phyloP scores from a whole-genome alignment of 192 early-diverging fungal genomes.

The Rhizoclosmatium sp. region DNA sequence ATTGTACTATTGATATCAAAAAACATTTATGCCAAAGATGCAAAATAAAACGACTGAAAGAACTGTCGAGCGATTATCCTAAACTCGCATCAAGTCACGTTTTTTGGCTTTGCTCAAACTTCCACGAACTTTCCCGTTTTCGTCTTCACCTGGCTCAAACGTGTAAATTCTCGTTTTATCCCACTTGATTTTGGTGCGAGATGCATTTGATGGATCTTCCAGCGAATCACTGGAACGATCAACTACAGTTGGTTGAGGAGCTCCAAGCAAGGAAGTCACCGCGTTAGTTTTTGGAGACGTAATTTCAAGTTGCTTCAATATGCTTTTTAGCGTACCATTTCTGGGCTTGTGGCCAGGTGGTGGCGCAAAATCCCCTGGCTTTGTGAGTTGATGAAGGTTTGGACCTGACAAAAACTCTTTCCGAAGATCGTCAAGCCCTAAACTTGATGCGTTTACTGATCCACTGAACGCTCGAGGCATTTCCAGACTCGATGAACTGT shows the following conservation, averaged over 20 bases:
- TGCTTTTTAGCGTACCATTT: conserved; percentile 1
- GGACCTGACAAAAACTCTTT: conserved; percentile 21
- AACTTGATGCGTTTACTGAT: background rate
- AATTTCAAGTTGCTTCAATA: background rate
- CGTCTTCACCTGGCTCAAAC: conserved; percentile 18
- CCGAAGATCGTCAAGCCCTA: conserved; percentile 10
- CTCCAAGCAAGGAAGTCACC: no score
- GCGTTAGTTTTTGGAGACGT: no score
- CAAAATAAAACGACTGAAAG: no score
- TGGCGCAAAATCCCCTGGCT: background rate
- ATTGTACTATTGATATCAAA: no score
- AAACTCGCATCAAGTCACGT: conserved; percentile 27
- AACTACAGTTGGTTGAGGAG: background rate
- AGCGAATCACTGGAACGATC: background rate
- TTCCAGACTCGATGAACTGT: conserved; percentile 1
- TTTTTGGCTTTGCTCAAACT: conserved; percentile 18
- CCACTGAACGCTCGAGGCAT: background rate
- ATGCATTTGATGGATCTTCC: background rate
- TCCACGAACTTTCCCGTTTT: background rate
- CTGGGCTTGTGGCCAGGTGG: background rate
- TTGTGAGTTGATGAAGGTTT: background rate
- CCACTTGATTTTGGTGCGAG: conserved; percentile 13
- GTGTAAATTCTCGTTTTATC: conserved; percentile 8
- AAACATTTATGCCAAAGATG: no score
- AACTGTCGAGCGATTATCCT: background rate